Base-by-base conservation (phyloP, 805 yeast species). In the Saturnispora diversa region DNA sequence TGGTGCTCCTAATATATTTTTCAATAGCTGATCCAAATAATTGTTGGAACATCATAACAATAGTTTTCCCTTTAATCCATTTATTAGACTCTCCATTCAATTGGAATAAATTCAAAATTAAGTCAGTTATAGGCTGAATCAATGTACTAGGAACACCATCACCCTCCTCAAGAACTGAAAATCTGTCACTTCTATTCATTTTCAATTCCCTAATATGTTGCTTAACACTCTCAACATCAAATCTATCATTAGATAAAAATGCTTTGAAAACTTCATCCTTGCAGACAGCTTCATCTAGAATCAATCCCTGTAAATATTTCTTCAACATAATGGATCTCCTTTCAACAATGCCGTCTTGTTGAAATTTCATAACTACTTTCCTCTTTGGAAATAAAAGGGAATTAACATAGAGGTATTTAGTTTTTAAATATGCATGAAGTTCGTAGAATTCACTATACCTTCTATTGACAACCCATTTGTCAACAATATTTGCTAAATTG, bases 381-480 rank as follows among this genome's bases (percentile, higher is more conserved):
- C 79, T 65, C 46, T 77, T 79, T 31, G 87, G 80, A 59, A 75
- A 73, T 35, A 65, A 70, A 12, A 80, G 50, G 2, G 55, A 56
- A 5, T 64, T 59, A 2, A 80, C 77, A 34, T 60, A 64, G 0
- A 77, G 70, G 49, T 77, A 80, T 32, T 60, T 64, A 2, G 58
- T 56, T 42, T 69, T 74, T 49, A 88, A 60, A 46, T 82, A 77
- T 45, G 74, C 75, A 53, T 88, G 77, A 25, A 88, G 64, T 46
- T 71, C 74, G 59, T 69, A 77, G 57, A 88, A 88, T 54, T 90
- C 96, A 50, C 84, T 84, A 54, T 78, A 88, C 43, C 97, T 66
- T 49, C 96, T 64, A 0, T 95, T 90, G n/a, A 87, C 83, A 39
- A 84, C 76, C 97, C 97, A 90, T 0, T 85, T 82, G 0, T 88